These are phyloP conservation scores for Talaromyces amestolkiae DNA, from an alignment of 2,329 filamentous ascomycete species.

Conservation along the genomic window DNA sequence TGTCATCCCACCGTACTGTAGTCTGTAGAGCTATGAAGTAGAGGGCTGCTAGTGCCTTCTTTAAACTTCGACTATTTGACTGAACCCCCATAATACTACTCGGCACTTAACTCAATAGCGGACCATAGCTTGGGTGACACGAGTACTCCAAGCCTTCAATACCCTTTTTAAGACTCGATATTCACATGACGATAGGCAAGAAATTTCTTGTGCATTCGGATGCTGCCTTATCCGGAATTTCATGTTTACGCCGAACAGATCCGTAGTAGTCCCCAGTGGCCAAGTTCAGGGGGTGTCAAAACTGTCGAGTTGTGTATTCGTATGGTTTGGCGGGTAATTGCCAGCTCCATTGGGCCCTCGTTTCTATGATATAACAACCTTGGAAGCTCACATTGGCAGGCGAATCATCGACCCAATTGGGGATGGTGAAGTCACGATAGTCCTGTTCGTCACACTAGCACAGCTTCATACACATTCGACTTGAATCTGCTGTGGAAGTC, in stretches of 20 bases:
- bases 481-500: neutral
- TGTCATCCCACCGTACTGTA: too few relatives aligned
- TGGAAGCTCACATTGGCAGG: neutral
- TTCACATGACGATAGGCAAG: neutral
- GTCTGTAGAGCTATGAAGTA: neutral
- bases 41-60: neutral
- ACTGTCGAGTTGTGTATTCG: neutral
- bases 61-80: neutral
- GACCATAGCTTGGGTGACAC: neutral
- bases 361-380: neutral
- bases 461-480: neutral
- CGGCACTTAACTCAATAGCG: neutral
- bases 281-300: neutral
- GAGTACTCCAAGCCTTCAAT: neutral
- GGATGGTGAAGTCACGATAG: neutral
- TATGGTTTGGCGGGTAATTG: neutral
- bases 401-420: neutral
- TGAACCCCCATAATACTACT: neutral
- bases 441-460: neutral
- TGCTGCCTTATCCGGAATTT: neutral
- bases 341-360: neutral
- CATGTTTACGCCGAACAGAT: neutral
- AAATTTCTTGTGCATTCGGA: neutral
- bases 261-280: neutral
- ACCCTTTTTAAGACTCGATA: neutral